Conservation (phyloP, 148 eudicot species). For the Cornus kousa region DNA sequence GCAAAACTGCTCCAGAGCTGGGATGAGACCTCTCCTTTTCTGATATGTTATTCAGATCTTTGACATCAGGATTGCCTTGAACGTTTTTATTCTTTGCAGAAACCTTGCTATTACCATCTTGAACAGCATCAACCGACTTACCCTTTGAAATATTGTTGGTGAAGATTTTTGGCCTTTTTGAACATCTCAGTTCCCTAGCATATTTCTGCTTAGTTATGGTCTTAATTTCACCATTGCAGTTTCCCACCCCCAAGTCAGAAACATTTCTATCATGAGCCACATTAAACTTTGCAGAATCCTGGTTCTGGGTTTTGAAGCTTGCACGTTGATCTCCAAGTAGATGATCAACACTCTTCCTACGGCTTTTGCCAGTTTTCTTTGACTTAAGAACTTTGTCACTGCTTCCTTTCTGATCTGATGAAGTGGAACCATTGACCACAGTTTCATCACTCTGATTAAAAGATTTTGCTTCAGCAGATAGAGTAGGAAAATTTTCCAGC, state of each 20-base stretch:
- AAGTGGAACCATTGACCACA: conserved; percentile 4
- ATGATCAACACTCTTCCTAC: conserved; percentile 1
- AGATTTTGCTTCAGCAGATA: conserved; percentile 15
- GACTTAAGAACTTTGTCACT: neutral
- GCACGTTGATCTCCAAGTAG: conserved; percentile 1
- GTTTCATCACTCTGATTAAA: neutral
- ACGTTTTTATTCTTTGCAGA: conserved; percentile 21
- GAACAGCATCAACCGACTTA: conserved; percentile 17
- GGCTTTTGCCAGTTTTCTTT: conserved; percentile 9
- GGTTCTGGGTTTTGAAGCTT: conserved; percentile 8
- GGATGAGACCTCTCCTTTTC: conserved; percentile 18
- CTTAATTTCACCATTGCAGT: neutral
- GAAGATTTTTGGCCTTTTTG: conserved; percentile 22
- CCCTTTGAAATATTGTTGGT: conserved; percentile 21
- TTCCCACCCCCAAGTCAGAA: neutral
- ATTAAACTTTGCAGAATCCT: neutral
- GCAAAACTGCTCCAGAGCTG: conserved; percentile 27
- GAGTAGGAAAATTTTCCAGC: conserved; percentile 9
- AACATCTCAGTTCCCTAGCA: neutral
- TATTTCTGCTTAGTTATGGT: conserved; percentile 6
- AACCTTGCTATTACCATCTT: conserved; percentile 12
- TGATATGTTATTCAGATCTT: neutral
- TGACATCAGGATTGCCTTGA: conserved; percentile 6
- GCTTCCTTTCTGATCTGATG: conserved; percentile 11
- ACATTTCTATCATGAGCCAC: conserved; percentile 1